Conservation (phyloP, 106 monocot species). For the Dendrobium huoshanense region DNA sequence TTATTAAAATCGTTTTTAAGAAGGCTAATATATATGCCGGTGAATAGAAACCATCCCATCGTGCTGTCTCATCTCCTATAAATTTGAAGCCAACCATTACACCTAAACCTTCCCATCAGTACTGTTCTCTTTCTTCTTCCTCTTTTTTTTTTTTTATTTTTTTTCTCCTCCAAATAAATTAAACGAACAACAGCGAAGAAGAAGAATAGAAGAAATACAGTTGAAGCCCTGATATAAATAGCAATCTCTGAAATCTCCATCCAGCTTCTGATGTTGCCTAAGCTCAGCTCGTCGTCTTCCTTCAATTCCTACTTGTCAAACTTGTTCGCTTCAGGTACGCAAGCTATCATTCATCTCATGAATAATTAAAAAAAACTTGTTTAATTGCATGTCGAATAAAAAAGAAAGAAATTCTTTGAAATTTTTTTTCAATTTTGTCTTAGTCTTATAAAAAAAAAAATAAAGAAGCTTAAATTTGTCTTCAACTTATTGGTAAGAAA, state of each 20-base stretch:
- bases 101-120: not conserved
- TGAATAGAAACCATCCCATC: not conserved
- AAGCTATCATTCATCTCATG: too few relatives aligned
- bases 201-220: too few relatives aligned
- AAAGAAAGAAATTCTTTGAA: too few relatives aligned
- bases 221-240: not conserved
- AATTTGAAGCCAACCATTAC: not conserved
- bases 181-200: too few relatives aligned
- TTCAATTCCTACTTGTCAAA: not conserved
- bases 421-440: too few relatives aligned
- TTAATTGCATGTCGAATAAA: too few relatives aligned
- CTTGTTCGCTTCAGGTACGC: not conserved
- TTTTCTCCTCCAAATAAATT: not conserved
- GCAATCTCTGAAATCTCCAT: not conserved
- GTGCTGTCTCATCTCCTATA: not conserved
- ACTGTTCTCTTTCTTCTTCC: not conserved
- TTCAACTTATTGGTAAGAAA: too few relatives aligned
- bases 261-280: not conserved
- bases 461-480: too few relatives aligned
- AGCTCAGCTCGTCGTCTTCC: not conserved
- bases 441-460: too few relatives aligned
- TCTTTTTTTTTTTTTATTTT: not conserved
- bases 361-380: too few relatives aligned
- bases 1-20: too few relatives aligned
- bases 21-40: too few relatives aligned